phyloP scores from a whole-genome alignment of 1,139 yeast species.

The Nematodospora anomalae region DNA sequence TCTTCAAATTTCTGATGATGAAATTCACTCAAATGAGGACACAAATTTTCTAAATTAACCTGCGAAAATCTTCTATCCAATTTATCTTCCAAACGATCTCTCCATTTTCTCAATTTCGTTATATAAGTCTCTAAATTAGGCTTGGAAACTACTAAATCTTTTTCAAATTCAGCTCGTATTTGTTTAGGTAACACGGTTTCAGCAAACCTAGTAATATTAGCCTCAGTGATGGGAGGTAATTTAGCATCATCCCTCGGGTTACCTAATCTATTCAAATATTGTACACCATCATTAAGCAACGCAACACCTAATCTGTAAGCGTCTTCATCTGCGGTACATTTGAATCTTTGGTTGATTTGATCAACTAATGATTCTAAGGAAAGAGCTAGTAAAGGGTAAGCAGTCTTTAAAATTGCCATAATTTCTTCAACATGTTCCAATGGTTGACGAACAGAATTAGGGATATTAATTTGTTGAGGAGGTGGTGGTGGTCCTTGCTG shows the following conservation, averaged over 20 bases:
- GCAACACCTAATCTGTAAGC: constrained; percentile 94
- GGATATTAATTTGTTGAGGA: constrained; percentile 11
- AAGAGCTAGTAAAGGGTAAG: constrained; percentile 89
- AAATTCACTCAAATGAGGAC: constrained; percentile 95
- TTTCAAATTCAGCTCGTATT: constrained; percentile 86
- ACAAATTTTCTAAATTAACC: constrained; percentile 81
- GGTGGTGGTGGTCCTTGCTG: constrained; percentile 5
- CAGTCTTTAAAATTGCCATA: constrained; percentile 92
- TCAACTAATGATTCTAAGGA: constrained; percentile 94
- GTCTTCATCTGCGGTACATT: constrained; percentile 94
- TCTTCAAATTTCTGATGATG: constrained; percentile 98
- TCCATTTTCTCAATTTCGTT: constrained; percentile 82
- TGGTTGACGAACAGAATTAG: constrained; percentile 54
- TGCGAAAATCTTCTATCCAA: constrained; percentile 79
- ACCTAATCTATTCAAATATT: constrained; percentile 77
- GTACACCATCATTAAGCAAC: constrained; percentile 88
- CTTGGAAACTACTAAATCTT: constrained; percentile 82
- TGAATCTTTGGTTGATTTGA: constrained; percentile 91
- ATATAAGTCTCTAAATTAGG: constrained; percentile 91
- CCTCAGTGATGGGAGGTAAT: constrained; percentile 89
- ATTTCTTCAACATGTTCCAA: constrained; percentile 96
- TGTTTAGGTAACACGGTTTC: constrained; percentile 91
- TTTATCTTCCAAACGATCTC: constrained; percentile 88
- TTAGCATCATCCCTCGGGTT: constrained; percentile 87
- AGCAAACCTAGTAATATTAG: constrained; percentile 85